These are phyloP conservation scores for Candida ficus DNA, from an alignment of 805 yeast species.

Conservation along the genomic window DNA sequence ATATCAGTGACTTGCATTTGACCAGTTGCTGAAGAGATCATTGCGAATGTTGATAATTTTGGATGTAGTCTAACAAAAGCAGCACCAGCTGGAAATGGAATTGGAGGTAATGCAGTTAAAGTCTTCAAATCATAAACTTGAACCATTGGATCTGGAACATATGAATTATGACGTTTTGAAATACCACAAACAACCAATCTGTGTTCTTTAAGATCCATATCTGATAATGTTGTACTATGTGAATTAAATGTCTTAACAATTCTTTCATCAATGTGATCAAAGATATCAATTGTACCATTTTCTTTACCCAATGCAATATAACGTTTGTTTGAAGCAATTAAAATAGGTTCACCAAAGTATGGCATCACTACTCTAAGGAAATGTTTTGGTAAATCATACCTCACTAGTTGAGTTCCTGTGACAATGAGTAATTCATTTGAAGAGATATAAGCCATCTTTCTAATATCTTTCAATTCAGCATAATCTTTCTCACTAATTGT, in stretches of 20 bases:
- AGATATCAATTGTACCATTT: constrained; percentile 57
- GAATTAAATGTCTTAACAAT: constrained; percentile 51
- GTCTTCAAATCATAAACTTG: constrained; percentile 75
- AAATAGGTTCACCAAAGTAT: constrained; percentile 40
- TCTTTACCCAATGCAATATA: constrained; percentile 53
- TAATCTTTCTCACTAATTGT: constrained; percentile 26
- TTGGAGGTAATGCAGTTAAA: constrained; percentile 67
- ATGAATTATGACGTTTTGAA: constrained; percentile 55
- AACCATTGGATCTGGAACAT: constrained; percentile 71
- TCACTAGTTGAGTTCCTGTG: constrained; percentile 35
- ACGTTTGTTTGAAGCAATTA: constrained; percentile 47
- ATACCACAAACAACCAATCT: constrained; percentile 79
- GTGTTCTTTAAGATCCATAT: constrained; percentile 59
- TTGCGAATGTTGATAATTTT: constrained; percentile 67
- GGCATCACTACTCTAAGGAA: constrained; percentile 30
- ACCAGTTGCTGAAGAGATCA: constrained; percentile 72
- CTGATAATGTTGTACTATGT: constrained; percentile 57
- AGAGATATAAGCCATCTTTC: constrained; percentile 26
- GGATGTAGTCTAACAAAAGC: constrained; percentile 82
- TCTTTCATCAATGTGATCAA: constrained; percentile 48
- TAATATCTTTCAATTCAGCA: constrained; percentile 30
- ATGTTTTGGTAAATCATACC: constrained; percentile 38
- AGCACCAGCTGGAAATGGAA: constrained; percentile 89
- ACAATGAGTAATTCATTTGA: constrained; percentile 43
- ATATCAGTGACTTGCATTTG: constrained; percentile 83